Evolutionary conservation across 441 rosid species (phyloP), one percentile per base, ranked within the genome.

Genomic region (Arabidopsis lyrata): DNA sequence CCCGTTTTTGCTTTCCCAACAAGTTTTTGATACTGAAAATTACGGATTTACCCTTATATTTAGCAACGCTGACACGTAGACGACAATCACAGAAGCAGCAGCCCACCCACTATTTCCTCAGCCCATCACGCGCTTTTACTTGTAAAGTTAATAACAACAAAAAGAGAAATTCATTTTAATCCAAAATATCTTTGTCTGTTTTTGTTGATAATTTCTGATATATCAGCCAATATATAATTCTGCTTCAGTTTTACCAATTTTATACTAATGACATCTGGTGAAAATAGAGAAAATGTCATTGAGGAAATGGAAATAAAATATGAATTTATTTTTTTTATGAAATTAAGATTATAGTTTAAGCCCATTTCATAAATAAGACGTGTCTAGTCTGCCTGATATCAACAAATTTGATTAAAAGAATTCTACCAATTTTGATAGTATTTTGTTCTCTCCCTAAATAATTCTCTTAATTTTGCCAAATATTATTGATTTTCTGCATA

Each of bases 101-200:
- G 79, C 54, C 67, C 66, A 69, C 60, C 72, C 56, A 58, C 76
- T 70, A 0, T 12, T 62, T 69, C 29, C 49, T 7, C 8, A 14
- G 2, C 69, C 49, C 8, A 48, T 70, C 48, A 77, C 76, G 76
- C 80, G 80, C 55, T 70, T 77, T 77, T 49, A 49, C 72, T 42
- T 65, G 38, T 48, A 70, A 70, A 70, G 68, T 57, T 62, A 64
- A 38, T 70, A 65, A 65, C 29, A 58, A 64, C 76, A 57, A 70
- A 70, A 70, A 41, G 48, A 42, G 34, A 29, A 29, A 4, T 29
- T 4, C 4, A 24, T 24, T 24, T 24, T 24, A 24, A 22, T 22
- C 27, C 22, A 22, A 22, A 22, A 2, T 22, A 2, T 22, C 3
- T 22, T 20, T 49, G 10, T 2, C 6, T 44, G 18, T 2, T 14